Percentiles rank a stretch among this genome's conserved stretches.
Evolutionary conservation across 768 basidiomycete species (phyloP).

Genomic region (Kwoniella botswanensis): DNA sequence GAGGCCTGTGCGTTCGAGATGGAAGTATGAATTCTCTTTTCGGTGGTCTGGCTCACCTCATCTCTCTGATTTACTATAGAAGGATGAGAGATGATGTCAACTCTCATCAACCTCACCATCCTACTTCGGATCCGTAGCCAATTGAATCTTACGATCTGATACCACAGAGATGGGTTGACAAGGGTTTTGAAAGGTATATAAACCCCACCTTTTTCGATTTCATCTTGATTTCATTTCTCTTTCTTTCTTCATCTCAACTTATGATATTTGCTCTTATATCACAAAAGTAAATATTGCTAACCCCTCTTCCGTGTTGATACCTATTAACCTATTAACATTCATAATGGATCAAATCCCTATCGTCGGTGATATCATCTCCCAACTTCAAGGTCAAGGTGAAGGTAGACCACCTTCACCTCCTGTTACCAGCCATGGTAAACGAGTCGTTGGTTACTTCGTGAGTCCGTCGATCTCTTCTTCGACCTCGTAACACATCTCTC

Average conservation of each 20-base stretch:
- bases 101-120: background rate
- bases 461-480: background rate
- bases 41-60: background rate
- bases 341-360: constrained; percentile 7
- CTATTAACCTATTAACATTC: background rate
- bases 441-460: constrained; percentile 22
- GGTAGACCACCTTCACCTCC: background rate
- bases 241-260: constrained; percentile 12
- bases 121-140: background rate
- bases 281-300: background rate
- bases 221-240: constrained; percentile 2
- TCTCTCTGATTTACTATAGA: background rate
- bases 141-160: background rate
- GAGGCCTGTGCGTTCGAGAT: constrained; percentile 2
- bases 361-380: constrained; percentile 2
- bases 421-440: constrained; percentile 2
- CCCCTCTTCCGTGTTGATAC: background rate
- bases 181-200: constrained; percentile 12
- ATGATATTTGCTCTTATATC: background rate
- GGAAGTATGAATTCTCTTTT: background rate
- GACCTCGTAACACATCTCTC: background rate
- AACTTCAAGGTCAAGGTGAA: background rate
- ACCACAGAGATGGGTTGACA: background rate
- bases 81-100: background rate
- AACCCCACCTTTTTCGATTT: constrained; percentile 1